A percentile compares a stretch with the other conserved stretches of the same genome.
Evolutionary conservation across 257 asterid genomes (phyloP).

Genomic region (Jaltomata sinuosa): DNA sequence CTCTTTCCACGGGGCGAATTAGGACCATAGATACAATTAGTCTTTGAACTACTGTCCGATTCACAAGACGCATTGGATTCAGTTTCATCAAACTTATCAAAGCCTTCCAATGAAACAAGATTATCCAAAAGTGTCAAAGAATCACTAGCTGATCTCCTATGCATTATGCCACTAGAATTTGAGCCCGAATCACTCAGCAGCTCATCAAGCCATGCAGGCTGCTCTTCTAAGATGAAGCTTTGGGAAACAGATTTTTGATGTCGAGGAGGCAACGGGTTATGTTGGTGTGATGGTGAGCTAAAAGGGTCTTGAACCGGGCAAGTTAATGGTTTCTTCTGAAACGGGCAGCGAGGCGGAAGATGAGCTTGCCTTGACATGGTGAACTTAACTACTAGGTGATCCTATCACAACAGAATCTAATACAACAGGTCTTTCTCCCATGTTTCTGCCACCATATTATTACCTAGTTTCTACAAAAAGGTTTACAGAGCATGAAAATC

Average conservation of each 20-base stretch:
- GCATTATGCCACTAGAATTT: constrained; percentile 21
- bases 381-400: constrained; percentile 25
- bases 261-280: constrained; percentile 16
- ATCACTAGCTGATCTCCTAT: constrained; percentile 55
- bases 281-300: constrained; percentile 20
- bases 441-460: constrained; percentile 7
- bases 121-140: constrained; percentile 34
- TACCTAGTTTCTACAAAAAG: constrained; percentile 4
- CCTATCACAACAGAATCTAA: constrained; percentile 10
- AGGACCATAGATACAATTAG: constrained; percentile 62
- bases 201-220: constrained; percentile 64
- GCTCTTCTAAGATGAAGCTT: constrained; percentile 45
- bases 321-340: constrained; percentile 42
- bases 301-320: constrained; percentile 10
- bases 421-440: constrained; percentile 4
- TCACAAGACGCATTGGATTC: constrained; percentile 31
- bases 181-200: constrained; percentile 49
- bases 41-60: constrained; percentile 34
- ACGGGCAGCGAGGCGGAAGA: constrained; percentile 89
- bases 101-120: constrained; percentile 22
- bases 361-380: constrained; percentile 69
- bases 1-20: constrained; percentile 69
- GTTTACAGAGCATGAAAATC: background rate
- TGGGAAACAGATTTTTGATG: constrained; percentile 36
- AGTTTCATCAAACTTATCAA: constrained; percentile 18